These are phyloP conservation scores for Aurinia saxatilis DNA, from an alignment of 345 rosid genomes.

Conservation along the genomic window DNA sequence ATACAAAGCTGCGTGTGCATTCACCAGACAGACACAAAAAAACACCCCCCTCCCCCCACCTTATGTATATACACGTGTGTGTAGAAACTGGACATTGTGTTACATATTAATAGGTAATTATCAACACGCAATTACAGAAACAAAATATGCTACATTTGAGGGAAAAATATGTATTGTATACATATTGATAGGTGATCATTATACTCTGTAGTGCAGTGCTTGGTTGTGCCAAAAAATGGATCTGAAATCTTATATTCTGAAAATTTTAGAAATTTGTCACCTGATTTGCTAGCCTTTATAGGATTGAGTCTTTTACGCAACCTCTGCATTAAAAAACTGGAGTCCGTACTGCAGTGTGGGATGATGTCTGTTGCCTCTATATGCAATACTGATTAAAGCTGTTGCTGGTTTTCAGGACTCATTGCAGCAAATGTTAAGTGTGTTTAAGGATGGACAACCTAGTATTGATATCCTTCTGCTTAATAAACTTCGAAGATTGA, in stretches of 20 bases:
- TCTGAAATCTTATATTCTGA: slow-evolving; percentile 2
- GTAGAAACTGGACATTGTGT: too few relatives aligned
- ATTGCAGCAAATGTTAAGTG: slow-evolving; percentile 40
- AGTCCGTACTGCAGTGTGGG: not conserved
- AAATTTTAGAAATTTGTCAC: not conserved
- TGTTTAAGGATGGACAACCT: slow-evolving; percentile 45
- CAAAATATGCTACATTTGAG: too few relatives aligned
- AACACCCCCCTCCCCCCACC: too few relatives aligned
- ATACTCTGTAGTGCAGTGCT: not conserved
- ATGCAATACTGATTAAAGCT: slow-evolving; percentile 3
- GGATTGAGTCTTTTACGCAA: not conserved
- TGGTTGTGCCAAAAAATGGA: slow-evolving; percentile 1
- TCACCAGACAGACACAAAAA: not conserved
- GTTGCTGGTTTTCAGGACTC: slow-evolving; percentile 44
- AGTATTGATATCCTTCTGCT: slow-evolving; percentile 74
- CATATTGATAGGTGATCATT: not conserved
- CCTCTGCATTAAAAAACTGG: not conserved
- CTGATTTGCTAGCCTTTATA: slow-evolving; percentile 9
- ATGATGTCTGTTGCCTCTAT: not conserved
- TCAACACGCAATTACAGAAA: too few relatives aligned
- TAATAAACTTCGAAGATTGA: slow-evolving; percentile 67
- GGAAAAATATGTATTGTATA: not conserved
- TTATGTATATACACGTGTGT: too few relatives aligned
- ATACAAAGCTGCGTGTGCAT: slow-evolving; percentile 5
- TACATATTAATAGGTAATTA: not conserved